Percentiles rank a stretch among this genome's conserved stretches.
phyloP scores from a whole-genome alignment of 805 yeast species.

The Nakazawaea populi region DNA sequence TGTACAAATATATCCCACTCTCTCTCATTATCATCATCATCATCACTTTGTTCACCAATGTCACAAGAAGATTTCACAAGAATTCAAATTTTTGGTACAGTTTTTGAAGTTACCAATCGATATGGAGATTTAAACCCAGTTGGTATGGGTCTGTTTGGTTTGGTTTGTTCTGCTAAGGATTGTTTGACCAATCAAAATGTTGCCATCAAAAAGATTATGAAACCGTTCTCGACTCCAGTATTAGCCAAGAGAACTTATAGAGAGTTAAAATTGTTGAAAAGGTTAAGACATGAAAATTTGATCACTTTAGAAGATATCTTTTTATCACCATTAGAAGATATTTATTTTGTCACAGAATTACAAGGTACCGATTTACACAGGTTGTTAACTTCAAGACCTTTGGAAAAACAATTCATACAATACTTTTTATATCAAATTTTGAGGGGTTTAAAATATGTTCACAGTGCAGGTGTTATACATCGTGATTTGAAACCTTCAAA shows the following conservation, averaged over 20 bases:
- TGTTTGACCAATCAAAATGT: conserved; percentile 86
- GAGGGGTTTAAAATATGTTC: conserved; percentile 91
- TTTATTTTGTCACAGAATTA: conserved; percentile 91
- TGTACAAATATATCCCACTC: too few relatives aligned
- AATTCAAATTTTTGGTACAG: conserved; percentile 92
- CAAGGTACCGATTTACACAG: conserved; percentile 96
- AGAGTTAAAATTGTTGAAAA: conserved; percentile 89
- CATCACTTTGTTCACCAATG: conserved; percentile 15
- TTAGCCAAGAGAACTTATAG: conserved; percentile 95
- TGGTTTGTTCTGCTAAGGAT: conserved; percentile 95
- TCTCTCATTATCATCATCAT: too few relatives aligned
- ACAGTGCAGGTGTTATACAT: conserved; percentile 92
- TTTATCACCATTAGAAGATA: conserved; percentile 91
- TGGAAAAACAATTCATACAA: conserved; percentile 94
- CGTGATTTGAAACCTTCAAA: conserved; percentile 95
- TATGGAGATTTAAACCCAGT: conserved; percentile 93
- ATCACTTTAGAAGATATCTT: conserved; percentile 92
- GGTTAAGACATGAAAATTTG: conserved; percentile 88
- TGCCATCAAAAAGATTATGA: conserved; percentile 96
- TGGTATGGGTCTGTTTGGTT: conserved; percentile 99
- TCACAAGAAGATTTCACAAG: conserved; percentile 44
- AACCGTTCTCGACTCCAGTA: conserved; percentile 92
- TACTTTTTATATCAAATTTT: conserved; percentile 93
- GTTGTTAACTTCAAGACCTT: conserved; percentile 83
- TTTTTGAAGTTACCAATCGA: conserved; percentile 85